Conservation (phyloP, 768 basidiomycete genomes). For the Tricholoma saponaceum region DNA sequence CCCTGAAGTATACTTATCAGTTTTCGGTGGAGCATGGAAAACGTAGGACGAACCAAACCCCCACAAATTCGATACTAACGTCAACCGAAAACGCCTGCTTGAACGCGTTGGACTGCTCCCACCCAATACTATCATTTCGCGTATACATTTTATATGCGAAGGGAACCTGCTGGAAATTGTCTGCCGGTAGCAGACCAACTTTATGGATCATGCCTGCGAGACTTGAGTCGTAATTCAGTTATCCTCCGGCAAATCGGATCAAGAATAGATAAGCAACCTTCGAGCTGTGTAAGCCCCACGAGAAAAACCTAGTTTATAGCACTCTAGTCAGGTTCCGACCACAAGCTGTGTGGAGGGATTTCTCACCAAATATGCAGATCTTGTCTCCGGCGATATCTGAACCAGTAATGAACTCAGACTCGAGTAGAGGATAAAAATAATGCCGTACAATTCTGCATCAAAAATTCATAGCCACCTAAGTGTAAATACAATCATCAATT, state of each 20-base stretch:
- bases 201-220: constrained; percentile 52
- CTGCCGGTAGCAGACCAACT: constrained; percentile 42
- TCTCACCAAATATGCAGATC: constrained; percentile 57
- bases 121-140: constrained; percentile 43
- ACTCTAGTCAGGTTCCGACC: background rate
- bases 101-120: constrained; percentile 48
- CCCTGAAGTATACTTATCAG: constrained; percentile 33
- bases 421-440: background rate
- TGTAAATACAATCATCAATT: background rate
- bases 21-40: background rate
- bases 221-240: constrained; percentile 14
- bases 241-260: background rate
- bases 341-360: background rate
- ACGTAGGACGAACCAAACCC: constrained; percentile 41
- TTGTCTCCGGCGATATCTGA: constrained; percentile 48
- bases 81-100: constrained; percentile 51
- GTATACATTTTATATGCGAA: constrained; percentile 65
- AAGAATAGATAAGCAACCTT: constrained; percentile 23
- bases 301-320: constrained; percentile 41
- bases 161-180: constrained; percentile 52
- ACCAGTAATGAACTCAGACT: background rate
- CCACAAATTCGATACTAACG: constrained; percentile 54
- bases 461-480: constrained; percentile 50
- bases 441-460: constrained; percentile 52
- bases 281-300: constrained; percentile 64